phyloP scores from a whole-genome alignment of 106 monocot genomes.

The Amphibolis antarctica region DNA sequence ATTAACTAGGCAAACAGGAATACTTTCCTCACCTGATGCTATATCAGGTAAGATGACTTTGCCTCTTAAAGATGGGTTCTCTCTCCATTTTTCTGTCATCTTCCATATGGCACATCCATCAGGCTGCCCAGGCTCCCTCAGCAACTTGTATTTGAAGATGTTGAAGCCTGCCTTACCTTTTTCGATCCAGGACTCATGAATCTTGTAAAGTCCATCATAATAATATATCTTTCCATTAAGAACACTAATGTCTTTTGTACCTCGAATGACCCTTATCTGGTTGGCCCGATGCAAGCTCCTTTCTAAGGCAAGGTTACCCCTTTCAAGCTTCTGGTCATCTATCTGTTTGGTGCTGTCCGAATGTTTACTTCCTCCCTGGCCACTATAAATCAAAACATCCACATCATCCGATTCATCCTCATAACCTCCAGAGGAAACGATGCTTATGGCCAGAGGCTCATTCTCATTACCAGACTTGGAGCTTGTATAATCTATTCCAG shows the following conservation, averaged over 20 bases:
- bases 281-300: slow-evolving; percentile 41
- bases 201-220: slow-evolving; percentile 73
- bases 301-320: slow-evolving; percentile 75
- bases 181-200: slow-evolving; percentile 51
- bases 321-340: slow-evolving; percentile 70
- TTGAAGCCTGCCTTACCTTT: slow-evolving; percentile 53
- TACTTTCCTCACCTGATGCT: slow-evolving; percentile 48
- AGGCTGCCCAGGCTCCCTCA: slow-evolving; percentile 54
- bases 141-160: slow-evolving; percentile 67
- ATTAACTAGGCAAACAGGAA: slow-evolving; percentile 66
- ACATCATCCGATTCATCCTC: slow-evolving; percentile 49
- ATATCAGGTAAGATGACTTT: slow-evolving; percentile 41
- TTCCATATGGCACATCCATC: slow-evolving; percentile 56
- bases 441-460: slow-evolving; percentile 55
- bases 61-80: slow-evolving; percentile 42
- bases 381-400: slow-evolving; percentile 51
- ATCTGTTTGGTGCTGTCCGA: slow-evolving; percentile 1
- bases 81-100: slow-evolving; percentile 47
- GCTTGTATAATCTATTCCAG: slow-evolving; percentile 63
- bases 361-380: slow-evolving; percentile 38
- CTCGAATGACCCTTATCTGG: slow-evolving; percentile 52
- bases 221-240: slow-evolving; percentile 46
- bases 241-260: slow-evolving; percentile 24
- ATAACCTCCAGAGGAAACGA: slow-evolving; percentile 73
- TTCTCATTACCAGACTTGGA: slow-evolving; percentile 23